These are phyloP conservation scores for Wickerhamiella spandovensis DNA, from an alignment of 805 yeast species.

Conservation along the genomic window DNA sequence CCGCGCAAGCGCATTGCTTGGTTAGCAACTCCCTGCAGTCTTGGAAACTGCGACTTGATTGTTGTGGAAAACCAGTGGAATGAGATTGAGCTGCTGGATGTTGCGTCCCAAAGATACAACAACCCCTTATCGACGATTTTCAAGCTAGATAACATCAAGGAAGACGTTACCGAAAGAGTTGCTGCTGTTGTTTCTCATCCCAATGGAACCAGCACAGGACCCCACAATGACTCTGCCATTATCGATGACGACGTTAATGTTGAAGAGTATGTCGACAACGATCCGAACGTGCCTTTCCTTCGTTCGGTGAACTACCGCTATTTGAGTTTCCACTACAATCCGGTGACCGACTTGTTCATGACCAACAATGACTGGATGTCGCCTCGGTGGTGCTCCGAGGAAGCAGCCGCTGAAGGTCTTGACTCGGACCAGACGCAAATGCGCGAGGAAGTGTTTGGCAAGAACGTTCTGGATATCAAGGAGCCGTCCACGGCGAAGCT, in stretches of 20 bases:
- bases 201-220: constrained; percentile 1
- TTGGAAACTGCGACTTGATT: constrained; percentile 83
- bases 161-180: constrained; percentile 1
- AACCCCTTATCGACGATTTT: constrained; percentile 61
- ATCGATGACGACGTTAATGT: background rate
- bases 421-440: constrained; percentile 55
- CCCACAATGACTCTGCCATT: background rate
- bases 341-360: constrained; percentile 72
- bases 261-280: constrained; percentile 27
- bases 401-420: constrained; percentile 46
- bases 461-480: constrained; percentile 58
- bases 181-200: background rate
- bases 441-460: constrained; percentile 61
- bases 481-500: constrained; percentile 56
- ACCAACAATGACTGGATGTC: constrained; percentile 85
- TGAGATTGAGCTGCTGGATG: constrained; percentile 49
- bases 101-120: constrained; percentile 50
- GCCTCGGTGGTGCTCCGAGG: constrained; percentile 53
- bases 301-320: constrained; percentile 72
- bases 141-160: constrained; percentile 17
- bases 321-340: constrained; percentile 69
- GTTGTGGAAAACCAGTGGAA: constrained; percentile 92
- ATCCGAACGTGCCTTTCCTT: constrained; percentile 57
- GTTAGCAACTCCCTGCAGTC: constrained; percentile 30
- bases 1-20: constrained; percentile 55